A percentile compares a stretch with the other conserved stretches of the same genome.
These are phyloP conservation scores for Asterochloris erici DNA, from an alignment of 139 green algal genomes.

Conservation along the genomic window DNA sequence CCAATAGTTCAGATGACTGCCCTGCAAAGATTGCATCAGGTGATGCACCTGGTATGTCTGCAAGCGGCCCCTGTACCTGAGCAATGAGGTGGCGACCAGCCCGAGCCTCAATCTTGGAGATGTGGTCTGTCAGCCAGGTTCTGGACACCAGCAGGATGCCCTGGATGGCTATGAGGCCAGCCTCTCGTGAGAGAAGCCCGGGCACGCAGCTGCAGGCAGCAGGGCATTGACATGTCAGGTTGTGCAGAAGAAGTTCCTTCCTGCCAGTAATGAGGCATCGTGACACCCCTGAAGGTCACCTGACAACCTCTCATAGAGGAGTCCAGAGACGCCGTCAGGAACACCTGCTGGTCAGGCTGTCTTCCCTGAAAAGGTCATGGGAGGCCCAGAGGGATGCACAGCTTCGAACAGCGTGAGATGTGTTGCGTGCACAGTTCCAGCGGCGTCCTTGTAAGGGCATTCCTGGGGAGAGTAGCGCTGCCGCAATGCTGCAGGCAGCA, in stretches of 20 bases:
- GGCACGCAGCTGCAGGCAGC: constrained; percentile 72
- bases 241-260: background rate
- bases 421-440: too few species aligned
- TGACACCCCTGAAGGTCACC: background rate
- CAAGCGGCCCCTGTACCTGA: constrained; percentile 8
- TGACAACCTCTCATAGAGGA: background rate
- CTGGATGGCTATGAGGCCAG: constrained; percentile 67
- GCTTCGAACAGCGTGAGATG: too few species aligned
- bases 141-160: constrained; percentile 68
- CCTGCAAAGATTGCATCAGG: background rate
- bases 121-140: constrained; percentile 82
- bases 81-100: constrained; percentile 33
- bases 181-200: constrained; percentile 52
- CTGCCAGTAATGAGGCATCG: background rate
- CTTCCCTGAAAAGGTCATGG: too few species aligned
- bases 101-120: constrained; percentile 67
- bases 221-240: background rate
- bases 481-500: too few species aligned
- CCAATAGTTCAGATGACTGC: background rate
- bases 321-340: background rate
- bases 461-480: too few species aligned
- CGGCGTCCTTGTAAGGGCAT: too few species aligned
- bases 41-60: background rate
- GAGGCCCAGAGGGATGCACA: too few species aligned
- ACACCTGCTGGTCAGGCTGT: too few species aligned